Evolutionary conservation across 179 eudicot species (phyloP).

Genomic region (Corrigiola litoralis): DNA sequence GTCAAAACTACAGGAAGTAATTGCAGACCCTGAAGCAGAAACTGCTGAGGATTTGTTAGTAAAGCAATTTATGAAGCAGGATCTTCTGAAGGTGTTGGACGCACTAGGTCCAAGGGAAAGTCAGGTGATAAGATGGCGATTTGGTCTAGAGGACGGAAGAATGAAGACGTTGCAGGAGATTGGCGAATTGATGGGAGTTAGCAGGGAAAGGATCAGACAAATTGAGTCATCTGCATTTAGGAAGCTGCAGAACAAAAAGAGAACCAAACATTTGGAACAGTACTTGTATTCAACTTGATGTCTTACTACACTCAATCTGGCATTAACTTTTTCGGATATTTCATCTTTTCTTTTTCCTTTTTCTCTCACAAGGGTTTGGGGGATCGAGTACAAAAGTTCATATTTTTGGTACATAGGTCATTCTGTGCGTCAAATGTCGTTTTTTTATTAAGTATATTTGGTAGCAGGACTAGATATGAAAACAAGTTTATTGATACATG

Average conservation of each 20-base stretch:
- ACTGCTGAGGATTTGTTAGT: conserved; percentile 58
- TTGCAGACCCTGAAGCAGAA: conserved; percentile 70
- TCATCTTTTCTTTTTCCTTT: not conserved
- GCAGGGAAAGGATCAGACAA: conserved; percentile 89
- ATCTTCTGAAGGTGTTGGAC: conserved; percentile 71
- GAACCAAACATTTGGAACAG: conserved; percentile 59
- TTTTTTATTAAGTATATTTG: not conserved
- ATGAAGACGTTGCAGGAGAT: conserved; percentile 90
- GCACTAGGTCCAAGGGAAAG: conserved; percentile 60
- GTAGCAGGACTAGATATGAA: not conserved
- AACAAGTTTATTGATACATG: conserved; percentile 6
- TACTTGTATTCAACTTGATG: conserved; percentile 28
- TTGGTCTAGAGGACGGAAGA: conserved; percentile 84
- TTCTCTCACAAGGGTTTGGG: not conserved
- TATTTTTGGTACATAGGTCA: conserved; percentile 7
- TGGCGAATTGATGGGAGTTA: conserved; percentile 85
- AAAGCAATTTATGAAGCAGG: conserved; percentile 71
- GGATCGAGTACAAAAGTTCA: conserved; percentile 15
- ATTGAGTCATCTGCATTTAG: conserved; percentile 74
- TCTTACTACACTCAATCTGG: not conserved
- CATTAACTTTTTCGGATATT: conserved; percentile 1
- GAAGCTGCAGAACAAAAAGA: conserved; percentile 75
- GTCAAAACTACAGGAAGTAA: conserved; percentile 50
- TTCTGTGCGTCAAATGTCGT: conserved; percentile 7
- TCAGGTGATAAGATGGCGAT: conserved; percentile 72